A percentile compares a stretch with the other conserved stretches of the same genome.
These are phyloP conservation scores for Neurospora pannonica DNA, from an alignment of 495 filamentous ascomycete genomes.

Conservation along the genomic window DNA sequence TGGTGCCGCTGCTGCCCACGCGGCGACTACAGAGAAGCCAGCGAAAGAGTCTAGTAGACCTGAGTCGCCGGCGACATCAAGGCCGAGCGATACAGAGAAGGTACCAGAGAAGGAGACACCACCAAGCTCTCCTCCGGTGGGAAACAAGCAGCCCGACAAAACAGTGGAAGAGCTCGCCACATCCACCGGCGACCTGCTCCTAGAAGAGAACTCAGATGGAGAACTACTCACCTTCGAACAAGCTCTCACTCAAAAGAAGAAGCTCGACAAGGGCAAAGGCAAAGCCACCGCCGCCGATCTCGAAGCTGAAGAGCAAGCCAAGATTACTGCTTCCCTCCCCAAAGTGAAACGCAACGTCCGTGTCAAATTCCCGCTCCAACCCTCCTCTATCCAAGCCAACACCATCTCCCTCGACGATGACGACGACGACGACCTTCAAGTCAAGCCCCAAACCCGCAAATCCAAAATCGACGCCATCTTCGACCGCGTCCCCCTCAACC, in stretches of 20 bases:
- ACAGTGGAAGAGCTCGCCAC: neutral
- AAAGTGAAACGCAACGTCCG: slow-evolving; percentile 30
- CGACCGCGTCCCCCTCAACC: slow-evolving; percentile 52
- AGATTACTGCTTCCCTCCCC: slow-evolving; percentile 1
- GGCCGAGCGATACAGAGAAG: neutral
- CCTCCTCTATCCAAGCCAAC: slow-evolving; percentile 11
- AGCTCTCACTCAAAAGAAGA: slow-evolving; percentile 11
- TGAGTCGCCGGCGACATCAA: slow-evolving; percentile 20
- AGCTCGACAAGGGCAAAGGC: slow-evolving; percentile 47
- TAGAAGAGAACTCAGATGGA: slow-evolving; percentile 14
- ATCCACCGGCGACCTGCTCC: neutral
- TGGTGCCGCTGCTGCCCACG: slow-evolving; percentile 21
- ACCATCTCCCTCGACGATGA: slow-evolving; percentile 22
- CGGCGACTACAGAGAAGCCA: slow-evolving; percentile 4
- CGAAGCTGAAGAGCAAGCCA: slow-evolving; percentile 6
- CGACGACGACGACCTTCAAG: slow-evolving; percentile 32
- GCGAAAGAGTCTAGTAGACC: slow-evolving; percentile 36
- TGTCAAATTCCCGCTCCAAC: slow-evolving; percentile 27
- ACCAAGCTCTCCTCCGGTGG: slow-evolving; percentile 40
- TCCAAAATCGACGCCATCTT: slow-evolving; percentile 51
- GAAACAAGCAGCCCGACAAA: slow-evolving; percentile 11
- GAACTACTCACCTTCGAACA: slow-evolving; percentile 28
- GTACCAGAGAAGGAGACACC: slow-evolving; percentile 28
- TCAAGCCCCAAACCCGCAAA: slow-evolving; percentile 23
- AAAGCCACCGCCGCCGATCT: slow-evolving; percentile 30